A percentile compares a stretch with the other conserved stretches of the same genome.
phyloP scores from a whole-genome alignment of 2,329 filamentous ascomycete genomes.

The Colletotrichum sidae region DNA sequence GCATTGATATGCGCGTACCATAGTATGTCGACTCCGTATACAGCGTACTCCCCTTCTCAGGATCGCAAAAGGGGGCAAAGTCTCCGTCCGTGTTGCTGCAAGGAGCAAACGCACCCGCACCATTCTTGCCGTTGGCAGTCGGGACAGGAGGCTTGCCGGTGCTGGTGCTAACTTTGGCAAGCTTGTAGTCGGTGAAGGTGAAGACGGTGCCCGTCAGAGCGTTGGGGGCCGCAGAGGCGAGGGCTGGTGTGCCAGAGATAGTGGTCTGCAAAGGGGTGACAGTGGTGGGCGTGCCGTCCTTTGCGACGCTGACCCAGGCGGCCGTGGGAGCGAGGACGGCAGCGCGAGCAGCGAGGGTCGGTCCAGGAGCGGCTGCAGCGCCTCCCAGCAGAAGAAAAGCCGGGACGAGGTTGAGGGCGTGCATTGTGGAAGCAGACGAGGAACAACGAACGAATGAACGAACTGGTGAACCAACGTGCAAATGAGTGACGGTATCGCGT shows the following conservation, averaged over 20 bases:
- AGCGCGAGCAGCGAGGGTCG: constrained; percentile 40
- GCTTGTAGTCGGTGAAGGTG: constrained; percentile 49
- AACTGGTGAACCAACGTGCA: not conserved
- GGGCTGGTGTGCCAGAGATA: constrained; percentile 55
- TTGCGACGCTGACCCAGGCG: constrained; percentile 64
- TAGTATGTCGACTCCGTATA: constrained; percentile 63
- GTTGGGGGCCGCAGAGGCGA: constrained; percentile 54
- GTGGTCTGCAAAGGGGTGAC: constrained; percentile 62
- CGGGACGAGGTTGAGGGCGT: constrained; percentile 45
- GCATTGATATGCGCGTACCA: constrained; percentile 48
- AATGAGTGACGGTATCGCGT: constrained; percentile 16
- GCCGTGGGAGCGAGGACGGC: constrained; percentile 48
- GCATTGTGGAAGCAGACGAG: constrained; percentile 42
- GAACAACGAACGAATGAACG: constrained; percentile 10
- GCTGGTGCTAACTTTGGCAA: constrained; percentile 52
- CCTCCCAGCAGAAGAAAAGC: constrained; percentile 42
- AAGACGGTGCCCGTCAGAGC: constrained; percentile 60
- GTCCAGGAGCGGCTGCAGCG: constrained; percentile 45
- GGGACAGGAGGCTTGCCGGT: constrained; percentile 58
- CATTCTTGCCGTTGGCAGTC: constrained; percentile 54
- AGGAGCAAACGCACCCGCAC: constrained; percentile 60
- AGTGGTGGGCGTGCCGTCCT: constrained; percentile 59
- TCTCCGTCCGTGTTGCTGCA: constrained; percentile 61
- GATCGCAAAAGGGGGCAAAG: constrained; percentile 64
- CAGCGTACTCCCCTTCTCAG: constrained; percentile 56